A percentile compares a stretch with the other conserved stretches of the same genome.
phyloP scores from a whole-genome alignment of 2,329 filamentous ascomycete genomes.

The Penicillium aurantiogriseum region DNA sequence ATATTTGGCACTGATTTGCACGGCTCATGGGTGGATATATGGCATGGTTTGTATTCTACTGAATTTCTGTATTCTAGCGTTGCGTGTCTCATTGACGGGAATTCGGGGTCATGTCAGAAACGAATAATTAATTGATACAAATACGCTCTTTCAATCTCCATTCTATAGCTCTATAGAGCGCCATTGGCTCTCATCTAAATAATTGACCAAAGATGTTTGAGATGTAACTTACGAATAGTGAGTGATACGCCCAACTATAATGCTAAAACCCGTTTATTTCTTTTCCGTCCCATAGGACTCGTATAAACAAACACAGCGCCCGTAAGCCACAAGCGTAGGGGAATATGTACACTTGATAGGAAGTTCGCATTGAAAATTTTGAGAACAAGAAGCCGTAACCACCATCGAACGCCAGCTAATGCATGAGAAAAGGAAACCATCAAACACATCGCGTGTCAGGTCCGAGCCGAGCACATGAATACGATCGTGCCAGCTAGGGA shows the following conservation, averaged over 20 bases:
- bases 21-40: constrained; percentile 13
- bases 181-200: not conserved
- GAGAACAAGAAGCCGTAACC: constrained; percentile 9
- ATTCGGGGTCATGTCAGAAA: not conserved
- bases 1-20: constrained; percentile 9
- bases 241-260: not conserved
- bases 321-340: constrained; percentile 6
- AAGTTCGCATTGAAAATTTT: constrained; percentile 13
- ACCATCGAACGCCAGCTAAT: constrained; percentile 28
- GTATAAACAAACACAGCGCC: constrained; percentile 7
- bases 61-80: constrained; percentile 21
- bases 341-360: constrained; percentile 20
- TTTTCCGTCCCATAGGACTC: not conserved
- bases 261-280: not conserved
- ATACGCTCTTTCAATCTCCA: not conserved
- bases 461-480: not conserved
- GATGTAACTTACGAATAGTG: not conserved
- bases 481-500: constrained; percentile 1
- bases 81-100: constrained; percentile 13
- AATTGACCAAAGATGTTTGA: not conserved
- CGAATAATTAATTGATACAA: constrained; percentile 7
- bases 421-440: constrained; percentile 19
- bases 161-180: not conserved
- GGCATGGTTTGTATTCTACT: constrained; percentile 7
- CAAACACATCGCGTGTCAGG: not conserved